Conservation (phyloP, 345 rosid species). For the Gossypium stocksii region DNA sequence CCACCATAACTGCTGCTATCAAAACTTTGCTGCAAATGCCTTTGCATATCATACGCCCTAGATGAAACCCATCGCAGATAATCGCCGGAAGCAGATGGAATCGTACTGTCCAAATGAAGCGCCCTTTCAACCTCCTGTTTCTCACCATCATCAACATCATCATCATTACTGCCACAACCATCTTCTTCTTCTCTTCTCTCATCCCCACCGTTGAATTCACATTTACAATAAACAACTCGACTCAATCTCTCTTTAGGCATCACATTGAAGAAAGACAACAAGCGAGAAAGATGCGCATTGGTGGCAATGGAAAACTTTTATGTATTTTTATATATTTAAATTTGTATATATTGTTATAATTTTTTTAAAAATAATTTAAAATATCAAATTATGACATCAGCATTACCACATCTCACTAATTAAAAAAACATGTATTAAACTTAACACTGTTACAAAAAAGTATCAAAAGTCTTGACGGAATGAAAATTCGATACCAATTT, state of each 20-base stretch:
- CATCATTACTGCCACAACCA: slow-evolving; percentile 14
- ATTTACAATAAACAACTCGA: slow-evolving; percentile 35
- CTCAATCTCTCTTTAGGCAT: slow-evolving; percentile 28
- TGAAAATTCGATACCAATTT: too few species aligned
- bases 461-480: too few species aligned
- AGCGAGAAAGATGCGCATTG: slow-evolving; percentile 21
- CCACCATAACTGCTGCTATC: slow-evolving; percentile 93
- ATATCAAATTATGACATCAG: too few species aligned
- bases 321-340: too few species aligned
- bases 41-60: slow-evolving; percentile 93
- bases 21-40: slow-evolving; percentile 72
- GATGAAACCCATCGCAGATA: slow-evolving; percentile 82
- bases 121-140: slow-evolving; percentile 77
- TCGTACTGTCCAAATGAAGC: slow-evolving; percentile 84
- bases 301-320: slow-evolving; percentile 24
- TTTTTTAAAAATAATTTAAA: too few species aligned
- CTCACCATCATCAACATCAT: slow-evolving; percentile 25
- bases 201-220: slow-evolving; percentile 35
- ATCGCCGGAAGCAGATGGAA: slow-evolving; percentile 78
- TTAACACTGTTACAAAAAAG: too few species aligned
- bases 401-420: too few species aligned
- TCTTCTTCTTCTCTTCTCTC: slow-evolving; percentile 13
- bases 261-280: slow-evolving; percentile 22
- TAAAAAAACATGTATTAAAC: too few species aligned
- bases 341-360: too few species aligned